Percentiles rank a stretch among this genome's conserved stretches.
phyloP scores from a whole-genome alignment of 371 early-diverging fungal species.

The Mortierella sp. region DNA sequence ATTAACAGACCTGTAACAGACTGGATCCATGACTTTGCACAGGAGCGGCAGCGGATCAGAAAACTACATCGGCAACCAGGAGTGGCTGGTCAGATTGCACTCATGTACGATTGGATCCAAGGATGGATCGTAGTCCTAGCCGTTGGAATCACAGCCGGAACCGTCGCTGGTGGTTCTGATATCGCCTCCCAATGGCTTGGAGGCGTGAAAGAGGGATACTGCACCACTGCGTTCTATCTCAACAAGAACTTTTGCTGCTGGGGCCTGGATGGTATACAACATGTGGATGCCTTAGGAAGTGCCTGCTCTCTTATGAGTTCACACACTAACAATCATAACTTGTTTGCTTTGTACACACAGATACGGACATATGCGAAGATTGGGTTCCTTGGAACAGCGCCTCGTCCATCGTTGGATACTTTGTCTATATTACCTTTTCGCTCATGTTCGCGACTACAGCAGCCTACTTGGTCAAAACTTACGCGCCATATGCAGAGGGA shows the following conservation, averaged over 20 bases:
- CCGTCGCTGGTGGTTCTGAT: slow-evolving; percentile 87
- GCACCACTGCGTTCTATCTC: slow-evolving; percentile 83
- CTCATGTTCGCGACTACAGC: slow-evolving; percentile 58
- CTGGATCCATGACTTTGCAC: slow-evolving; percentile 93
- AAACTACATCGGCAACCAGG: slow-evolving; percentile 68
- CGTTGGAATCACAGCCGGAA: slow-evolving; percentile 77
- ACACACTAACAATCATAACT: not conserved
- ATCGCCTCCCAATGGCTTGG: slow-evolving; percentile 83
- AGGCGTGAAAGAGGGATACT: slow-evolving; percentile 87
- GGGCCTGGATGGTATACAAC: slow-evolving; percentile 65
- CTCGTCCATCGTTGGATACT: slow-evolving; percentile 43
- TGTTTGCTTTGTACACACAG: slow-evolving; percentile 12
- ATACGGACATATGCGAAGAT: slow-evolving; percentile 50
- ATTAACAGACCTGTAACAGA: no score
- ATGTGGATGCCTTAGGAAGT: no score
- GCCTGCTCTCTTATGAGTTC: not conserved
- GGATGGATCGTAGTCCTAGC: slow-evolving; percentile 87
- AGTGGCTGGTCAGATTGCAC: slow-evolving; percentile 64
- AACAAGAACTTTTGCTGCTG: slow-evolving; percentile 94
- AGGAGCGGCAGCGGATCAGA: slow-evolving; percentile 85
- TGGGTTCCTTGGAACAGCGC: slow-evolving; percentile 68
- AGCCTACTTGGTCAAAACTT: slow-evolving; percentile 66
- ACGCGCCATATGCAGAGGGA: slow-evolving; percentile 84
- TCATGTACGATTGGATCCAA: slow-evolving; percentile 81
- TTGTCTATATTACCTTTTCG: slow-evolving; percentile 58